Conservation (phyloP, 1,284 basidiomycete species). For the Sporisorium scitamineum region DNA sequence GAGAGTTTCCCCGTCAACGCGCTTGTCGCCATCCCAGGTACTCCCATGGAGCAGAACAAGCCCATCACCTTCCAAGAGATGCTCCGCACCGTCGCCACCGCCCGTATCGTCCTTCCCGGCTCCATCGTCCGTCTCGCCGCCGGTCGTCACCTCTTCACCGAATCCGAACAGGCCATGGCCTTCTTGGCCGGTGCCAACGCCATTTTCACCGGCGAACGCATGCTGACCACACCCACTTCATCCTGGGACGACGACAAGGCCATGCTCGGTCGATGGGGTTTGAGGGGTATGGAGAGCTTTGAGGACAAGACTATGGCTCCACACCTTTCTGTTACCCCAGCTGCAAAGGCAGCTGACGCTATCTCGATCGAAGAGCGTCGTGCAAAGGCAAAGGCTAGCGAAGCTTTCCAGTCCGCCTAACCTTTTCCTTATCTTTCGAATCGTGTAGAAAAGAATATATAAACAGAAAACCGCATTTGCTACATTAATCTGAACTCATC, state of each 20-base stretch:
- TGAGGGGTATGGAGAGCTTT: slow-evolving; percentile 87
- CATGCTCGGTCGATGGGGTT: slow-evolving; percentile 92
- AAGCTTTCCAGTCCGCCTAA: slow-evolving; percentile 42
- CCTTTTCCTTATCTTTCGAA: too few relatives aligned
- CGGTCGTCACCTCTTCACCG: slow-evolving; percentile 87
- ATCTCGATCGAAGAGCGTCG: slow-evolving; percentile 31
- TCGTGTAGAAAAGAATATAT: not conserved
- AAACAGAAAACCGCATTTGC: not conserved
- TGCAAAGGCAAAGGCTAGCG: slow-evolving; percentile 45
- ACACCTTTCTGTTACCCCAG: slow-evolving; percentile 32
- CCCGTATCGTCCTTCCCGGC: slow-evolving; percentile 86
- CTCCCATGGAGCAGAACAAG: slow-evolving; percentile 74
- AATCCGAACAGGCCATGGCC: slow-evolving; percentile 95
- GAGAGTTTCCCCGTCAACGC: slow-evolving; percentile 99
- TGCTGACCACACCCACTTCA: slow-evolving; percentile 90
- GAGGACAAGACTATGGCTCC: slow-evolving; percentile 63
- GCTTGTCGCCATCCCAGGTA: slow-evolving; percentile 77
- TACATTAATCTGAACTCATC: not conserved
- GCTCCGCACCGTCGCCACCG: slow-evolving; percentile 92
- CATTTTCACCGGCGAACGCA: slow-evolving; percentile 95
- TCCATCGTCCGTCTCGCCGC: slow-evolving; percentile 97
- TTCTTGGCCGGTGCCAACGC: slow-evolving; percentile 99
- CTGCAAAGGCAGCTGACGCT: slow-evolving; percentile 14
- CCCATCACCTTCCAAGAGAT: slow-evolving; percentile 79
- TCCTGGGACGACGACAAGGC: slow-evolving; percentile 82